Percentiles rank a stretch among this genome's conserved stretches.
Conservation (phyloP, 2,329 filamentous ascomycete genomes). For the Cladophialophora psammophila region DNA sequence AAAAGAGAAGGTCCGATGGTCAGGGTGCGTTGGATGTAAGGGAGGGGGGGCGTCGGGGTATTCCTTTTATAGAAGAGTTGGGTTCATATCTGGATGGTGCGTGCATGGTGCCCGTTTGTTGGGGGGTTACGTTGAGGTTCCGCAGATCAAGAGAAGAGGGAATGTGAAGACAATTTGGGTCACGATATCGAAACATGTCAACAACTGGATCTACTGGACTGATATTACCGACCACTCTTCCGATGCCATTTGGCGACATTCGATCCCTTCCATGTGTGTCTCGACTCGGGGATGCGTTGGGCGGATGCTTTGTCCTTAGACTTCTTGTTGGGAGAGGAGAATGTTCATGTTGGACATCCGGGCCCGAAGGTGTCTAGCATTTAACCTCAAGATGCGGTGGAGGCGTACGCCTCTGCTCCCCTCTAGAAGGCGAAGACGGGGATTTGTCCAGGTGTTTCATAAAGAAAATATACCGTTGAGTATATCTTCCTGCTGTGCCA, state of each 20-base stretch:
- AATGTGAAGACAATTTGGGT: conserved; percentile 1
- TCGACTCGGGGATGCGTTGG: not conserved
- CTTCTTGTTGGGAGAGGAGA: not conserved
- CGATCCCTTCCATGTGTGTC: conserved; percentile 12
- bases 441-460: conserved; percentile 3
- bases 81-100: not conserved
- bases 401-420: not conserved
- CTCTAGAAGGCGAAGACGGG: not conserved
- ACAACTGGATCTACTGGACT: conserved; percentile 15
- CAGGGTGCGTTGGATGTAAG: not conserved
- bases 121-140: not conserved
- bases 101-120: not conserved
- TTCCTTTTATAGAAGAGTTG: conserved; percentile 3
- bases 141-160: not conserved
- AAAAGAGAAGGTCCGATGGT: conserved; percentile 1
- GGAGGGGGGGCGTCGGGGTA: not conserved
- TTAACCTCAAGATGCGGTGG: not conserved
- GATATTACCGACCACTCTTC: not conserved
- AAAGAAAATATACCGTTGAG: conserved; percentile 1
- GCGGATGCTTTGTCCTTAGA: conserved; percentile 2
- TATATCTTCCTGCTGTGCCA: not conserved
- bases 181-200: conserved; percentile 9
- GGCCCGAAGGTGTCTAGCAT: not conserved
- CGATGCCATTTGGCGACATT: conserved; percentile 21
- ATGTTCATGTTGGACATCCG: not conserved